Percentiles rank a stretch among this genome's conserved stretches.
Evolutionary conservation across 2,329 filamentous ascomycete genomes (phyloP).

Genomic region (Paraphoma chrysanthemicola): DNA sequence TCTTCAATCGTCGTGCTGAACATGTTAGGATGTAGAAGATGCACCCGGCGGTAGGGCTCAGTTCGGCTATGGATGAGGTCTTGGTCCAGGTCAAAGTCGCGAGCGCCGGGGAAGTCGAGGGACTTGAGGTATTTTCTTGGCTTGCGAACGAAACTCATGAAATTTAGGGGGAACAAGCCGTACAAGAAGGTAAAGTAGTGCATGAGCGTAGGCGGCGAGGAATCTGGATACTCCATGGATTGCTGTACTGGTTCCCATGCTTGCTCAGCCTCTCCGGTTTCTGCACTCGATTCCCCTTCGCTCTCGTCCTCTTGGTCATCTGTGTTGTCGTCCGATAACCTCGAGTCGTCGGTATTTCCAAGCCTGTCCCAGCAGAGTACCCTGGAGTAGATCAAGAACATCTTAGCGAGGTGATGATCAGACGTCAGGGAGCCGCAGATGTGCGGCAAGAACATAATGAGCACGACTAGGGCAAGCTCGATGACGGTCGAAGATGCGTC

Average conservation of each 20-base stretch:
- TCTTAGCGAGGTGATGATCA: conserved; percentile 66
- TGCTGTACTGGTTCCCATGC: conserved; percentile 71
- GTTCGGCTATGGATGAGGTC: conserved; percentile 78
- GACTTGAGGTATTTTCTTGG: conserved; percentile 79
- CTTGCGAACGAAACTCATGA: conserved; percentile 85
- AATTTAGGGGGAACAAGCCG: conserved; percentile 83
- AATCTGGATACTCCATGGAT: conserved; percentile 62
- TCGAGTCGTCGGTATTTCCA: conserved; percentile 32
- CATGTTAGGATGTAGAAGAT: conserved; percentile 84
- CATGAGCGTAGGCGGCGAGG: conserved; percentile 69
- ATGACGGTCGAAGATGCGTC: conserved; percentile 80
- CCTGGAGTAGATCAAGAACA: conserved; percentile 84
- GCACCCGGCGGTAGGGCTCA: conserved; percentile 74
- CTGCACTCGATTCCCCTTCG: conserved; percentile 45
- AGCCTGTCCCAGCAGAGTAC: conserved; percentile 78
- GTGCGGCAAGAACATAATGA: conserved; percentile 84
- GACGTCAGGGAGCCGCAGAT: conserved; percentile 75
- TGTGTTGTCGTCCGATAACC: conserved; percentile 4
- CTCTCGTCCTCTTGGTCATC: conserved; percentile 39
- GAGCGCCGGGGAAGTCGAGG: conserved; percentile 71
- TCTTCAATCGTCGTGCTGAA: conserved; percentile 80
- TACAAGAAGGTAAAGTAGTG: conserved; percentile 85
- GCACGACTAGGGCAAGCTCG: conserved; percentile 74
- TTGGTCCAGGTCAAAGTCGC: conserved; percentile 80
- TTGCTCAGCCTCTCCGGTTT: conserved; percentile 34